These are phyloP conservation scores for Aspergillus nomiae DNA, from an alignment of 2,329 filamentous ascomycete genomes.

Conservation along the genomic window DNA sequence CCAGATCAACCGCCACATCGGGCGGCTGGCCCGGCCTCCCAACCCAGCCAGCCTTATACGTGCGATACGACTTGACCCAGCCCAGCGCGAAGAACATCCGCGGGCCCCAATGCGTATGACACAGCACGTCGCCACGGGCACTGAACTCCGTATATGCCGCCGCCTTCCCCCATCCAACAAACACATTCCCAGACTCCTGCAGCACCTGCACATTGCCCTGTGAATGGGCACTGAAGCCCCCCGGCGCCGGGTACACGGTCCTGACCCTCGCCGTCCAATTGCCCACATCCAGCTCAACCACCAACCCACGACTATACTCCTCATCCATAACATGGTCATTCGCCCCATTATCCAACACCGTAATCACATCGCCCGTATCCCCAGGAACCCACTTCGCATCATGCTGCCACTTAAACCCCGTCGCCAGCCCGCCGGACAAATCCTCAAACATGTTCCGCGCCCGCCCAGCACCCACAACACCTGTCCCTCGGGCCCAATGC, in stretches of 20 bases:
- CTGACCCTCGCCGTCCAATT: constrained; percentile 23
- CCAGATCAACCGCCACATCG: constrained; percentile 11
- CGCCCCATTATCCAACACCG: constrained; percentile 30
- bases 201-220: constrained; percentile 28
- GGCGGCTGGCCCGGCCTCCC: constrained; percentile 24
- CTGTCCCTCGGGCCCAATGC: constrained; percentile 22
- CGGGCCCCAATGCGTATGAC: constrained; percentile 32
- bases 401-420: constrained; percentile 32
- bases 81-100: constrained; percentile 13
- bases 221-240: constrained; percentile 7
- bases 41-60: constrained; percentile 22
- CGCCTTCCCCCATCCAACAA: constrained; percentile 36
- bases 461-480: constrained; percentile 33
- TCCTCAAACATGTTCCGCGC: constrained; percentile 31
- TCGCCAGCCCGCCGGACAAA: constrained; percentile 22
- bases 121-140: constrained; percentile 28
- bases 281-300: constrained; percentile 21
- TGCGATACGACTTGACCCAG: constrained; percentile 33
- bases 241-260: constrained; percentile 13
- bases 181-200: constrained; percentile 18
- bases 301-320: constrained; percentile 22
- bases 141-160: constrained; percentile 36
- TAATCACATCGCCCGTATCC: constrained; percentile 16
- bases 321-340: constrained; percentile 16
- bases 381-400: constrained; percentile 28